Percentiles rank a stretch among this genome's conserved stretches.
Evolutionary conservation across 805 yeast genomes (phyloP).

Genomic region (Cephaloascus fragrans): DNA sequence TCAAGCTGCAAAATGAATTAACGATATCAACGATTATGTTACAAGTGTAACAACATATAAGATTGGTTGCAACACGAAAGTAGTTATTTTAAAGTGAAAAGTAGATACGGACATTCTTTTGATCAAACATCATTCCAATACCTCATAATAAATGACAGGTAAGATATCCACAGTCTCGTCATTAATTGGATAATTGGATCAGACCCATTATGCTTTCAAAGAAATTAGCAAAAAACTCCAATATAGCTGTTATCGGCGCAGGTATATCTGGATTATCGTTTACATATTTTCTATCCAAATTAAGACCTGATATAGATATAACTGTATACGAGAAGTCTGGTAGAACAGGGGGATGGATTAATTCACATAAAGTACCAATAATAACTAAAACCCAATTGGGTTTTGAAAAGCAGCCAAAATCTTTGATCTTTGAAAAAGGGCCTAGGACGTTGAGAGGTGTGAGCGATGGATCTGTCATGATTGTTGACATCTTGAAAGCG

Average conservation of each 20-base stretch:
- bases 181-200: no score
- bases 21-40: no score
- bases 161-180: no score
- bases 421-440: constrained; percentile 62
- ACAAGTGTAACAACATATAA: no score
- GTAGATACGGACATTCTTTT: no score
- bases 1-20: no score
- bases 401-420: constrained; percentile 9
- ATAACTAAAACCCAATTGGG: no score
- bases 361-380: constrained; percentile 29
- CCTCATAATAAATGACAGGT: no score
- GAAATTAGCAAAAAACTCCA: constrained; percentile 16
- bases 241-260: constrained; percentile 72
- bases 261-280: constrained; percentile 83
- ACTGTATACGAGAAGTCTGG: constrained; percentile 47
- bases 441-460: constrained; percentile 85
- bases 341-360: constrained; percentile 75
- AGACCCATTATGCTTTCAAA: no score
- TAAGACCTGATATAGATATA: constrained; percentile 71
- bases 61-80: no score
- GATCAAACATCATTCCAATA: no score
- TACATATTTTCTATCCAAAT: constrained; percentile 52
- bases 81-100: no score
- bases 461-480: constrained; percentile 65
- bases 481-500: constrained; percentile 44